Percentiles rank a stretch among this genome's conserved stretches.
phyloP scores from a whole-genome alignment of 176 grass and related monocot species.

The Bromus sterilis region DNA sequence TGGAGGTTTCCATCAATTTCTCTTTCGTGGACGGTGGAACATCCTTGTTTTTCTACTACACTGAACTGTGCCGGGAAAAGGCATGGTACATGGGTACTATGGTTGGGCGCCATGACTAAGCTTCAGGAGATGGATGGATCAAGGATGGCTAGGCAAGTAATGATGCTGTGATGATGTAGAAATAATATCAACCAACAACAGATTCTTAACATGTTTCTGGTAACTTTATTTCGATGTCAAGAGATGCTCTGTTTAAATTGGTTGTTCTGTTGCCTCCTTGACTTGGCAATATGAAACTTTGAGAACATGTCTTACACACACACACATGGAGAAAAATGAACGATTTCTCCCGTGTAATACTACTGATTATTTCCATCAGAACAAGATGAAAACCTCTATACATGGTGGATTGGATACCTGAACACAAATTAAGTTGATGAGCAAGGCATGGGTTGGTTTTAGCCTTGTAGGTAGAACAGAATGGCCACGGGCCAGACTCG shows the following conservation, averaged over 20 bases:
- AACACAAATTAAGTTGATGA: background rate
- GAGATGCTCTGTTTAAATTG: background rate
- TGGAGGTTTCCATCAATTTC: background rate
- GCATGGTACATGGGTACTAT: background rate
- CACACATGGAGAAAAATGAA: background rate
- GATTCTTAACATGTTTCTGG: too few relatives aligned
- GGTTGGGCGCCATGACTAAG: background rate
- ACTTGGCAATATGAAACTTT: background rate
- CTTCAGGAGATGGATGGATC: background rate
- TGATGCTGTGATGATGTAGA: constrained; percentile 15
- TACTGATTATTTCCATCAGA: background rate
- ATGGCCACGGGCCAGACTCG: background rate
- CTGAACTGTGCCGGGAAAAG: constrained; percentile 13
- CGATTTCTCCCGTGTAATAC: background rate
- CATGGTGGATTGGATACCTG: background rate
- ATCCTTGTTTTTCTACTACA: constrained; percentile 23
- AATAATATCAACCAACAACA: too few relatives aligned
- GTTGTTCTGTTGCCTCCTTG: background rate
- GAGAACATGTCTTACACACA: background rate
- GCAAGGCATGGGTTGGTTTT: background rate
- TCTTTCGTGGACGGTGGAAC: constrained; percentile 36
- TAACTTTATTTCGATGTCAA: background rate
- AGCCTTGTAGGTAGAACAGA: background rate
- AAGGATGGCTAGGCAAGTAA: background rate
- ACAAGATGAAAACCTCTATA: background rate